Base-by-base conservation (phyloP, 148 eudicot species). In the Selenicereus undatus region DNA sequence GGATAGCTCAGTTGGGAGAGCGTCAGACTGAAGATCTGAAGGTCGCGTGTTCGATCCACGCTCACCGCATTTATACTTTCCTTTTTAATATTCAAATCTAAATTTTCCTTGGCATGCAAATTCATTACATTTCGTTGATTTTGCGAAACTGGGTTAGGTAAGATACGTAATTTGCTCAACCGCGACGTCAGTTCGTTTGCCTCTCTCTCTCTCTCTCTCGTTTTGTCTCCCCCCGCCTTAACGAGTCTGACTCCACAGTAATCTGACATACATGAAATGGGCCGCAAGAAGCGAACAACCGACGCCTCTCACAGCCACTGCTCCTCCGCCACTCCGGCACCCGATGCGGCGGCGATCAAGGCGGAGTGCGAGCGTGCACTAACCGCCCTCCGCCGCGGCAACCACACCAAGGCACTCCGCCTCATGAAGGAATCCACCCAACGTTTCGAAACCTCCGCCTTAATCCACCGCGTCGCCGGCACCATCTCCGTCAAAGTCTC, bases 31-130 rank as follows among this genome's bases (percentile, higher is more conserved):
- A 84, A 85, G 89, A 85, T 87, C 85, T 85, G 89, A 89, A 87
- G 88, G 96, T 92, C 93, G 86, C 92, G 91, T 91, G 94, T 94
- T 94, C 92, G 98, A 94, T 94, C 98, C 94, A 92, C 92, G 94
- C 86, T 92, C 97, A 92, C 94, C 92, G 97, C 43, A 39, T 39
- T 20, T 0, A 16, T 20, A 14, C 18, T 56, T 18, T 17, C 0
- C 3, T 10, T 11, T 52, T 52, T 52, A 11, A 11, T 52, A 1
- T 52, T 17, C 58, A 1, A 5, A 11, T 2, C 14, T 12, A 11
- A 52, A 12, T 5, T 17, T 52, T 12, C 58, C 17, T 3, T 12
- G 11, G 11, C 50, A 45, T 45, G 50, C 9, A 10, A 45, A 45
- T 7, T 45, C 5, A 6, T 45, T 45, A 4, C 50, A 10, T 45